These are phyloP conservation scores for Ramalina intermedia DNA, from an alignment of 495 filamentous ascomycete species.

Conservation along the genomic window DNA sequence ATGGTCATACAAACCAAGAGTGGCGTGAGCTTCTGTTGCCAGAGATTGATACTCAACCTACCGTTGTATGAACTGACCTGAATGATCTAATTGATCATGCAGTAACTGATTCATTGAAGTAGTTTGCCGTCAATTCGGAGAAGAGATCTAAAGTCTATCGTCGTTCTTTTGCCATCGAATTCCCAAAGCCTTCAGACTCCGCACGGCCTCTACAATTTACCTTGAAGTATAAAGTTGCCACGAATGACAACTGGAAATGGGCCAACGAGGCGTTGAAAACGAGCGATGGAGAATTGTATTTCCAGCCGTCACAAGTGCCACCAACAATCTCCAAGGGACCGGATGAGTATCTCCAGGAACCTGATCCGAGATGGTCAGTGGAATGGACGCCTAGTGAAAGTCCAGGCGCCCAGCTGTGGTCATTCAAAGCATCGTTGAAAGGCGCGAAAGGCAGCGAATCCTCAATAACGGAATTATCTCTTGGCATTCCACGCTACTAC, in stretches of 20 bases:
- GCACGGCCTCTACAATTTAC: conserved; percentile 49
- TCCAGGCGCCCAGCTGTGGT: conserved; percentile 59
- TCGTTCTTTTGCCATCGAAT: conserved; percentile 24
- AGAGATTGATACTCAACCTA: conserved; percentile 15
- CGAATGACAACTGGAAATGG: conserved; percentile 57
- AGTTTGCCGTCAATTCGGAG: conserved; percentile 21
- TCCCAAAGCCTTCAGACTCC: conserved; percentile 18
- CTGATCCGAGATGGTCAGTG: conserved; percentile 44
- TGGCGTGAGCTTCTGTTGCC: conserved; percentile 26
- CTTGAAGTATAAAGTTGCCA: conserved; percentile 49
- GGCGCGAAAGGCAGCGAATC: conserved; percentile 41
- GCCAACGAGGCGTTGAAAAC: conserved; percentile 44
- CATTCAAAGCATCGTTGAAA: conserved; percentile 39
- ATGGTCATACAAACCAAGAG: conserved; percentile 27
- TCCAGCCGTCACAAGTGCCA: conserved; percentile 6
- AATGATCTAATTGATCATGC: conserved; percentile 4
- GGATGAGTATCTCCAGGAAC: conserved; percentile 42
- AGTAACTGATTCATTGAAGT: conserved; percentile 29
- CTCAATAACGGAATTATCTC: conserved; percentile 34
- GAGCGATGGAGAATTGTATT: conserved; percentile 50
- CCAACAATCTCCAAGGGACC: conserved; percentile 11
- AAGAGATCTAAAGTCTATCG: conserved; percentile 11
- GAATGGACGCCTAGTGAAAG: conserved; percentile 46
- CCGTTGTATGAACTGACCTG: conserved; percentile 22
- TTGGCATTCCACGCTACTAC: conserved; percentile 48